A percentile compares a stretch with the other conserved stretches of the same genome.
Conservation (phyloP, 495 filamentous ascomycete species). For the Neurospora sp. region DNA sequence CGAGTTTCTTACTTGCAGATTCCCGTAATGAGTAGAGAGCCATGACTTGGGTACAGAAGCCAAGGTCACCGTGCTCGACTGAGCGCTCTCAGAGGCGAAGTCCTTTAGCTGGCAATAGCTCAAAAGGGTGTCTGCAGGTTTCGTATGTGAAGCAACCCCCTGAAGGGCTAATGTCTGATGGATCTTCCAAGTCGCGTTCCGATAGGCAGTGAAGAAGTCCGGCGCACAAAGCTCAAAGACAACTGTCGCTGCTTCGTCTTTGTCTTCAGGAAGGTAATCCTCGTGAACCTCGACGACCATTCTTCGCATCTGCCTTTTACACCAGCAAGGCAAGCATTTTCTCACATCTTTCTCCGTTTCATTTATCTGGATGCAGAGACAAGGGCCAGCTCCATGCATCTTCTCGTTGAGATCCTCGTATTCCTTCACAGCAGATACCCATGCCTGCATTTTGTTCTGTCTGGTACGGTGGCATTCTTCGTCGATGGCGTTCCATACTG, state of each 20-base stretch:
- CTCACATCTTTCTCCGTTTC: not conserved
- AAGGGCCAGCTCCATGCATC: not conserved
- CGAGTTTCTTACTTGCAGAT: not conserved
- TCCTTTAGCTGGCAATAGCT: constrained; percentile 11
- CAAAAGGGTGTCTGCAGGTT: constrained; percentile 11
- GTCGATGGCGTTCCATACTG: not conserved
- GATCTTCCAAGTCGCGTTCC: constrained; percentile 37
- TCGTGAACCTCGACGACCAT: constrained; percentile 36
- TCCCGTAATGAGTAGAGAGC: not conserved
- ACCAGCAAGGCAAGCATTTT: not conserved
- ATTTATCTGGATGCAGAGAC: not conserved
- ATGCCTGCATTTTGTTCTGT: not conserved
- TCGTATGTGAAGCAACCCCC: not conserved
- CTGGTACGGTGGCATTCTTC: not conserved
- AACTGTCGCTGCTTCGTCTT: constrained; percentile 16
- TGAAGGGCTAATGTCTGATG: constrained; percentile 13
- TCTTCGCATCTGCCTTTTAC: constrained; percentile 14
- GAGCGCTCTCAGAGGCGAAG: not conserved
- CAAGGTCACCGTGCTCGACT: constrained; percentile 13
- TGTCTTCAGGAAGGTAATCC: constrained; percentile 31
- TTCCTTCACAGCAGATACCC: not conserved
- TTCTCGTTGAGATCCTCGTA: not conserved
- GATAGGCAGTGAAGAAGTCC: constrained; percentile 27
- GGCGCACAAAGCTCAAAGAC: constrained; percentile 38
- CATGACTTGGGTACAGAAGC: constrained; percentile 26